These are phyloP conservation scores for Lentithecium fluviatile DNA, from an alignment of 495 filamentous ascomycete species.

Conservation along the genomic window DNA sequence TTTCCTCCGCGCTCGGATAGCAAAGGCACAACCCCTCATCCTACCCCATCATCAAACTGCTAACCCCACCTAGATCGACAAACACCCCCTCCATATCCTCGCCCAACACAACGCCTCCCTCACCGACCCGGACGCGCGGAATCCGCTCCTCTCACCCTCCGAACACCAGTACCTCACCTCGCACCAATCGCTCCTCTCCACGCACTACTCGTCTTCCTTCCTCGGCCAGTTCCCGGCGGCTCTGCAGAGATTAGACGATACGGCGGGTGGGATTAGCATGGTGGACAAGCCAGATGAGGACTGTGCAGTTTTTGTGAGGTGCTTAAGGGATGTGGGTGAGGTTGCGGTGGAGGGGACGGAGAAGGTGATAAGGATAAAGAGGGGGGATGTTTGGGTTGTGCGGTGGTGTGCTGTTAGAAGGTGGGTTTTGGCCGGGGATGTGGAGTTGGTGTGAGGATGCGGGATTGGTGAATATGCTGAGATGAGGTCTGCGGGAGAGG, in stretches of 20 bases:
- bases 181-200: slow-evolving; percentile 77
- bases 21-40: slow-evolving; percentile 56
- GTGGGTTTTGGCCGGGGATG: slow-evolving; percentile 68
- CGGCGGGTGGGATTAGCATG: slow-evolving; percentile 86
- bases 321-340: slow-evolving; percentile 61
- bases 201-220: slow-evolving; percentile 80
- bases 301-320: slow-evolving; percentile 78
- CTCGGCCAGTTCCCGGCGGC: slow-evolving; percentile 72
- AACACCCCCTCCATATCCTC: slow-evolving; percentile 63
- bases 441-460: slow-evolving; percentile 71
- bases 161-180: slow-evolving; percentile 76
- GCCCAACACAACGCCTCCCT: slow-evolving; percentile 11
- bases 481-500: no score
- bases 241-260: slow-evolving; percentile 83
- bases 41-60: slow-evolving; percentile 4
- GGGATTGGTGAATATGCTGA: neutral
- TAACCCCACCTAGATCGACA: slow-evolving; percentile 60
- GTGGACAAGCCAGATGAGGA: slow-evolving; percentile 80
- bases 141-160: slow-evolving; percentile 57
- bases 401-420: slow-evolving; percentile 79
- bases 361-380: slow-evolving; percentile 59
- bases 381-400: slow-evolving; percentile 83
- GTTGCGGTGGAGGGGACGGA: slow-evolving; percentile 55
- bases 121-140: slow-evolving; percentile 35
- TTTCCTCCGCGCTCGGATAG: slow-evolving; percentile 78